Evolutionary conservation across 768 basidiomycete genomes (phyloP), one percentile per base, ranked within the genome.

Genomic region (Cantharellus anzutake): DNA sequence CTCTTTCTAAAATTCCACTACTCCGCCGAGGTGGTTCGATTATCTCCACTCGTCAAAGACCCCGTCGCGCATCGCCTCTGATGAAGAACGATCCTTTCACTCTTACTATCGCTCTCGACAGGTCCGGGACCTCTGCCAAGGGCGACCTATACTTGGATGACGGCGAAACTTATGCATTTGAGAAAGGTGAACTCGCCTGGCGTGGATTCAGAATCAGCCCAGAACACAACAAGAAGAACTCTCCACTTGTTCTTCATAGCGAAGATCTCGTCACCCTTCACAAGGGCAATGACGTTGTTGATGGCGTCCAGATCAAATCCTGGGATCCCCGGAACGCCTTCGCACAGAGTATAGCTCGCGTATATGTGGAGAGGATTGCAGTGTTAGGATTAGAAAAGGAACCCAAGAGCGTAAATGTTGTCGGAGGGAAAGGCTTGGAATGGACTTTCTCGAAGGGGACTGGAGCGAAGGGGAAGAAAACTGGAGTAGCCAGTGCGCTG

Each of bases 101-200:
- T 0, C 78, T 98, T 42, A 82, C 84, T 59, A 77, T 94, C 34
- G 88, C 91, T 0, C 74, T 94, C 20, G 66, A 67, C 53, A 65
- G 67, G 37, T 55, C 66, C 7, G 66, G 73, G 1, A 70, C 72
- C 37, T 66, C 63, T 39, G 93, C 93, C 0, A 68, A 67, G 2
- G 96, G 96, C 42, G 87, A 93, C 66, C 75, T 99, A 42, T 99
- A 98, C 71, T 78, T 94, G 60, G 96, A 99, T 68, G 96, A 98
- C 65, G 96, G 96, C 11, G 84, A 84, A 57, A 79, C 84, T 0
- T 98, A 81, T 70, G 72, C 76, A 3, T 82, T 92, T 70, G 72
- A 78, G 60, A 67, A 77, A 3, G 96, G 96, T 39, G 75, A 90
- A 61, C 80, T 87, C 68, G 74, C 96, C 61, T 93, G 88, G 88